Evolutionary conservation across 2,329 filamentous ascomycete genomes (phyloP).

Genomic region (Lecanosticta acicola): DNA sequence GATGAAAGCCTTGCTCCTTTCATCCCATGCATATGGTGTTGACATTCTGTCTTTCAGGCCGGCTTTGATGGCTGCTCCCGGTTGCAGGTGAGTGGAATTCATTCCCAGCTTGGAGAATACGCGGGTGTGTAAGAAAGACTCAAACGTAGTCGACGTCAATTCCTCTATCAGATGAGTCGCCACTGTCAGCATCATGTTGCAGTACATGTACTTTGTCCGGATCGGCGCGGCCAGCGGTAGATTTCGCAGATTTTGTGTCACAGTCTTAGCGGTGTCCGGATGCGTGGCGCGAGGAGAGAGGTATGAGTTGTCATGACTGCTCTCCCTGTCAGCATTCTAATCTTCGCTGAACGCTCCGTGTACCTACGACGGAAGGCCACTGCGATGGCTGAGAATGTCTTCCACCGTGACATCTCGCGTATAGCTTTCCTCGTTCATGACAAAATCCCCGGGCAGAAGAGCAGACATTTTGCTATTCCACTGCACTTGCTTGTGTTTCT

Average conservation of each 20-base stretch:
- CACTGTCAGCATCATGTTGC: constrained; percentile 47
- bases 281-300: constrained; percentile 28
- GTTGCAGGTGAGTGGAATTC: constrained; percentile 38
- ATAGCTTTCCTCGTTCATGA: constrained; percentile 32
- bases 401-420: constrained; percentile 50
- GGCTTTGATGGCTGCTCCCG: constrained; percentile 15
- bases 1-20: constrained; percentile 23
- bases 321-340: too few species aligned
- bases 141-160: constrained; percentile 37
- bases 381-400: constrained; percentile 51
- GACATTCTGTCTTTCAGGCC: constrained; percentile 35
- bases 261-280: constrained; percentile 31
- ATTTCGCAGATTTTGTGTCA: constrained; percentile 43
- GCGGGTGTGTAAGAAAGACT: constrained; percentile 38
- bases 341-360: constrained; percentile 49
- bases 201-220: constrained; percentile 45
- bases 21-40: constrained; percentile 40
- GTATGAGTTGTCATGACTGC: constrained; percentile 34
- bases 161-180: constrained; percentile 44
- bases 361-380: constrained; percentile 39
- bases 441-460: constrained; percentile 12
- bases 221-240: constrained; percentile 43
- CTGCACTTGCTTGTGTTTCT: constrained; percentile 34
- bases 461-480: constrained; percentile 46
- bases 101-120: constrained; percentile 46